phyloP scores from a whole-genome alignment of 768 basidiomycete genomes.

The Stropharia rugosoannulata region DNA sequence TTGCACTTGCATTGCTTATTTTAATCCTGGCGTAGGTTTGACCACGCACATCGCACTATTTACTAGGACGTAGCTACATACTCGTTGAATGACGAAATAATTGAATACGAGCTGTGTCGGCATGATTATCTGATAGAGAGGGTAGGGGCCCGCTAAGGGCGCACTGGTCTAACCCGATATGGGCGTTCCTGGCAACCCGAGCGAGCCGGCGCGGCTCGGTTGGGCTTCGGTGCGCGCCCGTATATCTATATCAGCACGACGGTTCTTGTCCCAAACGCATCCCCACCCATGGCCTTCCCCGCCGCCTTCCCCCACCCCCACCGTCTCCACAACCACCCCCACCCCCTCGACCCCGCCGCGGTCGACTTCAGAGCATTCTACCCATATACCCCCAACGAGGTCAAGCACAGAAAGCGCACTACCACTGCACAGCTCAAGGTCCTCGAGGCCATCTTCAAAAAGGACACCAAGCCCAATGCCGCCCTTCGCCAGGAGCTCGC shows the following conservation, averaged over 20 bases:
- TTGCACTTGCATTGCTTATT: slow-evolving; percentile 12
- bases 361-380: slow-evolving; percentile 85
- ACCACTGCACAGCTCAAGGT: slow-evolving; percentile 86
- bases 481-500: slow-evolving; percentile 78
- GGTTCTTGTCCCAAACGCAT: slow-evolving; percentile 29
- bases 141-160: slow-evolving; percentile 14
- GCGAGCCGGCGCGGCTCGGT: slow-evolving; percentile 24
- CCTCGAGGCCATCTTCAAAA: slow-evolving; percentile 83
- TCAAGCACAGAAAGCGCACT: slow-evolving; percentile 92
- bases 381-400: slow-evolving; percentile 88
- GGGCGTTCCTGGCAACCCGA: slow-evolving; percentile 22
- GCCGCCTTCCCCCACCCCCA: slow-evolving; percentile 29
- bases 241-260: slow-evolving; percentile 22
- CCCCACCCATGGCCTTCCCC: slow-evolving; percentile 29
- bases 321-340: slow-evolving; percentile 45
- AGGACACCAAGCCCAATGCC: slow-evolving; percentile 91
- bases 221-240: slow-evolving; percentile 22
- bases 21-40: slow-evolving; percentile 4
- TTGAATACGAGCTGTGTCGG: slow-evolving; percentile 2
- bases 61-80: slow-evolving; percentile 9
- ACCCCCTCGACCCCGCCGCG: slow-evolving; percentile 59
- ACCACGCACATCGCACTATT: slow-evolving; percentile 1
- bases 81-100: slow-evolving; percentile 4
- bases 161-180: slow-evolving; percentile 16
- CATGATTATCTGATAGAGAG: slow-evolving; percentile 12